Evolutionary conservation across 2,329 filamentous ascomycete genomes (phyloP), one percentile per base, ranked within the genome.

Genomic region (Chalara sp.): DNA sequence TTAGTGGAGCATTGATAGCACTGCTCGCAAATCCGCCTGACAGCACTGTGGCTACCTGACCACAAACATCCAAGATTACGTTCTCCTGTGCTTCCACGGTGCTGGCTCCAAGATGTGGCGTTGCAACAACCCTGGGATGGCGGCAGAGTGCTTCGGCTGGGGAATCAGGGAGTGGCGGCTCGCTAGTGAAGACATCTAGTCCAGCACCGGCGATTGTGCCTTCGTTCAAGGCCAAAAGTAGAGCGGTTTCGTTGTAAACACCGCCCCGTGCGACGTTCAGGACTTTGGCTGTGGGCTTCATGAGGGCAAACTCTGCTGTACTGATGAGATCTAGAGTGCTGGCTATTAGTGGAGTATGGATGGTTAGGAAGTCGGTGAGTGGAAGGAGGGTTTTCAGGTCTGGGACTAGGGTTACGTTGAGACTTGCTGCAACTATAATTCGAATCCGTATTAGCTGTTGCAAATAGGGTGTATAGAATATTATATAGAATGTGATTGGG

Each of bases 51-150:
- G 87, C 75, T 10, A 91, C 86, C 68, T 93, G 87, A 33, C 84
- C 83, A 66, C 87, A 92, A 6, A 92, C 88, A 59, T 92, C 88
- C 55, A 91, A 79, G 1, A 84, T 87, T 4, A 91, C 87, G 54
- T 90, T 91, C 62, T 92, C 87, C 65, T 93, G 87, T 0, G 88
- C 88, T 73, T 93, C 88, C 33, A 86, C 77, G 0, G 88, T 93
- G 0, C 83, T 88, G 0, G 88, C 88, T 6, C 87, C 87, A 0
- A 93, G 74, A 65, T 93, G 88, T 1, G 88, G 88, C 6, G 88
- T 92, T 1, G 83, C 83, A 2, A 92, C 82, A 0, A 89, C 86
- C 57, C 80, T 84, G 1, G 83, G 78, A 58, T 92, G 87, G 7
- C 73, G 74, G 51, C 86, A 79, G 6, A 93, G 72, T 43, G 74